These are phyloP conservation scores for Anisodus acutangulus DNA, from an alignment of 257 asterid genomes.

Conservation along the genomic window DNA sequence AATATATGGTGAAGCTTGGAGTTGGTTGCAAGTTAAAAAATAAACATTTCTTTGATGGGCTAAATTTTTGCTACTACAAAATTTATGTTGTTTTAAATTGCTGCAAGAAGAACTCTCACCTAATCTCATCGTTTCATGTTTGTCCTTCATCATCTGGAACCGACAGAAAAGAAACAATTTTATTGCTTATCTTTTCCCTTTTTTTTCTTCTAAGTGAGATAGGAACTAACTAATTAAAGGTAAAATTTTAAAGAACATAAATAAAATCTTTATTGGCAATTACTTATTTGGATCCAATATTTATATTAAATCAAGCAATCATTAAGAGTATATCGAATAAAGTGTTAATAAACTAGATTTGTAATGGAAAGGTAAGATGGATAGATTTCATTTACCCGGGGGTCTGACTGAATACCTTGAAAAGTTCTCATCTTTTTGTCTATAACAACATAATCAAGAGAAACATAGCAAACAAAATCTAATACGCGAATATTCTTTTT, in stretches of 20 bases:
- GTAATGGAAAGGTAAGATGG: too few species aligned
- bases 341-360: too few species aligned
- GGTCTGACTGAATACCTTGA: too few species aligned
- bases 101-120: background rate
- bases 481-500: too few species aligned
- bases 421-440: too few species aligned
- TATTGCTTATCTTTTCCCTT: too few species aligned
- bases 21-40: background rate
- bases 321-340: too few species aligned
- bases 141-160: background rate
- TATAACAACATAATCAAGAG: too few species aligned
- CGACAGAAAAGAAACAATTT: background rate
- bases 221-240: background rate
- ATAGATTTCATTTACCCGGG: too few species aligned
- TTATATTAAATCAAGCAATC: background rate
- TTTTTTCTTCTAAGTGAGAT: too few species aligned
- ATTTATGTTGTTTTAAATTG: background rate
- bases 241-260: background rate
- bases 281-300: background rate
- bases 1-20: background rate
- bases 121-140: background rate
- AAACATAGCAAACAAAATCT: too few species aligned
- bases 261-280: too few species aligned
- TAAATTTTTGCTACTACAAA: background rate
- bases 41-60: background rate